These are phyloP conservation scores for Russula griseocarnosa DNA, from an alignment of 768 basidiomycete genomes.

Conservation along the genomic window DNA sequence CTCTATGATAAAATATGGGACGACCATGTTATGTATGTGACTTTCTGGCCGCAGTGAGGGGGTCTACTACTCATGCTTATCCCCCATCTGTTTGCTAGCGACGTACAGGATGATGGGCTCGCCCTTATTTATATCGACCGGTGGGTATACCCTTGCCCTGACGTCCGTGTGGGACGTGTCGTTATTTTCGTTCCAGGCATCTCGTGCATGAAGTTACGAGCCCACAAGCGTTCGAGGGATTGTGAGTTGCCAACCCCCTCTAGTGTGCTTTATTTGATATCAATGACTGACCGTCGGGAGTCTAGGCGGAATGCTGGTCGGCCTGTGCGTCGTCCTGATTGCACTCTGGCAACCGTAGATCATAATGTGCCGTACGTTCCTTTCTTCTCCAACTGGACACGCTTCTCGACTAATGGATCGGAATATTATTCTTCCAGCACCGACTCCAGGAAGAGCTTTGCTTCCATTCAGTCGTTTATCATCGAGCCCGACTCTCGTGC, in stretches of 20 bases:
- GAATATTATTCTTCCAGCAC: conserved; percentile 37
- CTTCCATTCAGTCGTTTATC: conserved; percentile 47
- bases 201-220: conserved; percentile 62
- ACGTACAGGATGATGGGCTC: conserved; percentile 68
- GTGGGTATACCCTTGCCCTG: conserved; percentile 31
- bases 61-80: neutral
- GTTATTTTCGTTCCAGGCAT: conserved; percentile 38
- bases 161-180: conserved; percentile 6
- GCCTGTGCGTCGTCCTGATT: conserved; percentile 58
- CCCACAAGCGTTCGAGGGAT: conserved; percentile 59
- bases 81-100: conserved; percentile 42
- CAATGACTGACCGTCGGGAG: neutral
- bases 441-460: conserved; percentile 49
- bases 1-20: conserved; percentile 99
- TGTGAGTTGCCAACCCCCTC: conserved; percentile 36
- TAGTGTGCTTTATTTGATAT: neutral
- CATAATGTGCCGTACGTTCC: conserved; percentile 49
- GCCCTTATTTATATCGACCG: conserved; percentile 71
- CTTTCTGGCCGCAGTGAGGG: neutral
- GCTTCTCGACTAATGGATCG: conserved; percentile 12
- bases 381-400: neutral
- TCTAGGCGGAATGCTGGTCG: conserved; percentile 48
- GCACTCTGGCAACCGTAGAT: conserved; percentile 59
- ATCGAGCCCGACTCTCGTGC: conserved; percentile 54
- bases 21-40: conserved; percentile 83